Evolutionary conservation across 192 early-diverging fungal species (phyloP).

Genomic region (Lunasporangiospora selenospora): DNA sequence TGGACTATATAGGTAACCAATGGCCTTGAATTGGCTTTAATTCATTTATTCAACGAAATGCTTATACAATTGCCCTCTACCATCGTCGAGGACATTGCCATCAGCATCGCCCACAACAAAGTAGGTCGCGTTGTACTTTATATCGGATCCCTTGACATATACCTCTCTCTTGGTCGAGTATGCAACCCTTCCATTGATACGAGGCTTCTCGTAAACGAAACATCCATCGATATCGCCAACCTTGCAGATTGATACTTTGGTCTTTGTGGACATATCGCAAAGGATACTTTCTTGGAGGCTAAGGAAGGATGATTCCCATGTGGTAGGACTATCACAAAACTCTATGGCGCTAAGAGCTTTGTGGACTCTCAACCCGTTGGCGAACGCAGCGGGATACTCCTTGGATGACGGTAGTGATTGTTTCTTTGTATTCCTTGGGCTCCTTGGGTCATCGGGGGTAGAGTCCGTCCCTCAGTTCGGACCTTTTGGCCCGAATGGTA

Average conservation of each 20-base stretch:
- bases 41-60: too few relatives aligned
- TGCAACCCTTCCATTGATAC: conserved; percentile 1
- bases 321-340: conserved; percentile 14
- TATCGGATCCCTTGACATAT: conserved; percentile 1
- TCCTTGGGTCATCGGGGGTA: neutral
- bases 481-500: conserved; percentile 8
- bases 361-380: conserved; percentile 5
- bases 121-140: conserved; percentile 12
- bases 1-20: too few relatives aligned
- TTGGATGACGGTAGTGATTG: conserved; percentile 1
- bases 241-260: conserved; percentile 11
- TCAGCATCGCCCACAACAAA: conserved; percentile 5
- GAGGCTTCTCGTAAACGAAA: conserved; percentile 9
- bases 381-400: neutral
- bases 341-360: conserved; percentile 9
- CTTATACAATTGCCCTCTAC: conserved; percentile 6
- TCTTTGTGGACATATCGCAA: conserved; percentile 20
- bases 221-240: conserved; percentile 14
- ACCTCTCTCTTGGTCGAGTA: conserved; percentile 12
- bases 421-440: conserved; percentile 1
- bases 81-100: conserved; percentile 7
- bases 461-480: neutral
- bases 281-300: conserved; percentile 16
- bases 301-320: conserved; percentile 7
- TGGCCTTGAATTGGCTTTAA: too few relatives aligned